phyloP scores from a whole-genome alignment of 2,329 filamentous ascomycete genomes.

The Neurospora sp. region DNA sequence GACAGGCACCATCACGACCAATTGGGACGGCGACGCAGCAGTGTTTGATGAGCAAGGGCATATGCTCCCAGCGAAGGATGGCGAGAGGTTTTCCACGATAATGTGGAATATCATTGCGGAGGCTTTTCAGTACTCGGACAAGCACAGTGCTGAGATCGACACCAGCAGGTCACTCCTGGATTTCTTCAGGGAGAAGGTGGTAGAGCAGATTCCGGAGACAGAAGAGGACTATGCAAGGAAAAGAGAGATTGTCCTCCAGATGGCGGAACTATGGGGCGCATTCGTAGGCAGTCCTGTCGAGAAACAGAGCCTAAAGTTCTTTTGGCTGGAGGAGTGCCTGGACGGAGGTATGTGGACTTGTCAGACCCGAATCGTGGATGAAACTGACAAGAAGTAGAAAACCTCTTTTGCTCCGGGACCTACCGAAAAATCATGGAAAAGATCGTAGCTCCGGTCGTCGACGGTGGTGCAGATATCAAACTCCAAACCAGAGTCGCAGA shows the following conservation, averaged over 20 bases:
- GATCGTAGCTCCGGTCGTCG: constrained; percentile 46
- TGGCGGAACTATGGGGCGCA: constrained; percentile 58
- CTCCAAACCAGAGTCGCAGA: constrained; percentile 37
- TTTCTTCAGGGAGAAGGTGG: constrained; percentile 39
- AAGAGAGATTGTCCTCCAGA: constrained; percentile 35
- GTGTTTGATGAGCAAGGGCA: constrained; percentile 48
- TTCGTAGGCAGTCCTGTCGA: constrained; percentile 58
- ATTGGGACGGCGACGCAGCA: constrained; percentile 41
- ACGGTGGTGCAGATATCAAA: constrained; percentile 40
- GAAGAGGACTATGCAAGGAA: constrained; percentile 29
- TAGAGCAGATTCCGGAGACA: constrained; percentile 35
- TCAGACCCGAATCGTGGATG: constrained; percentile 26
- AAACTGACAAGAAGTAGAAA: constrained; percentile 31
- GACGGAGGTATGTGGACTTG: constrained; percentile 45
- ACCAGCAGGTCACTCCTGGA: constrained; percentile 39
- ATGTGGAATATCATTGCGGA: constrained; percentile 61
- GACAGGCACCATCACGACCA: constrained; percentile 41
- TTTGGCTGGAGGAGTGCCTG: constrained; percentile 70
- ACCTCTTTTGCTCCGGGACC: constrained; percentile 49
- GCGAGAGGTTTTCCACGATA: constrained; percentile 36
- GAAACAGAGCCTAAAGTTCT: constrained; percentile 62
- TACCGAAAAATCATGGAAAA: constrained; percentile 48
- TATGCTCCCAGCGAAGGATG: constrained; percentile 35
- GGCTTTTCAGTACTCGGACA: constrained; percentile 58
- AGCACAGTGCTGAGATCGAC: constrained; percentile 38